These are phyloP conservation scores for Phellinidium pouzarii DNA, from an alignment of 1,284 basidiomycete genomes.

Conservation along the genomic window DNA sequence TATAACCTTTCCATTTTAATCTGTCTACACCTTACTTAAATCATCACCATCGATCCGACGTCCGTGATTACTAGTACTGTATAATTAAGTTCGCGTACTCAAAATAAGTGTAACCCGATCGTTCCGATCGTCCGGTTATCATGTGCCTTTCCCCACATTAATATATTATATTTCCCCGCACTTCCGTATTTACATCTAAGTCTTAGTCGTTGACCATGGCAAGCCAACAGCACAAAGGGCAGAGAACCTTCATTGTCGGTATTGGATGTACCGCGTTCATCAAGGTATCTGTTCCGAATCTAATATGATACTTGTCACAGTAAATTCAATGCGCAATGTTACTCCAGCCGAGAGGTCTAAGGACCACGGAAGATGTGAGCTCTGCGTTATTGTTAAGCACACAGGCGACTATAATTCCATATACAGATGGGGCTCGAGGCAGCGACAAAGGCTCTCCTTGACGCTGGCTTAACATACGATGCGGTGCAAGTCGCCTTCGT, in stretches of 20 bases:
- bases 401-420: neutral
- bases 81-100: too few relatives aligned
- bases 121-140: too few relatives aligned
- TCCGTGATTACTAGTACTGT: too few relatives aligned
- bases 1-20: too few relatives aligned
- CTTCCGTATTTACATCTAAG: neutral
- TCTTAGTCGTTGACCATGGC: neutral
- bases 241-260: slow-evolving; percentile 65
- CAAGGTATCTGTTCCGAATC: slow-evolving; percentile 40
- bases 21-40: too few relatives aligned
- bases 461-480: slow-evolving; percentile 83
- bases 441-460: slow-evolving; percentile 77
- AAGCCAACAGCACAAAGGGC: slow-evolving; percentile 26
- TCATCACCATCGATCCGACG: too few relatives aligned
- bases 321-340: slow-evolving; percentile 11
- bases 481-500: slow-evolving; percentile 68
- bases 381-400: neutral
- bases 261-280: slow-evolving; percentile 78
- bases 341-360: slow-evolving; percentile 50
- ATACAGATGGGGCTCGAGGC: slow-evolving; percentile 75
- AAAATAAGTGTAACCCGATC: too few relatives aligned
- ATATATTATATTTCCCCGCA: neutral
- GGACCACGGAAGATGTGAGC: slow-evolving; percentile 61
- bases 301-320: neutral
- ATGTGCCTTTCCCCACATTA: too few relatives aligned